Conservation (phyloP, 1,284 basidiomycete species). For the Flammula alnicola region DNA sequence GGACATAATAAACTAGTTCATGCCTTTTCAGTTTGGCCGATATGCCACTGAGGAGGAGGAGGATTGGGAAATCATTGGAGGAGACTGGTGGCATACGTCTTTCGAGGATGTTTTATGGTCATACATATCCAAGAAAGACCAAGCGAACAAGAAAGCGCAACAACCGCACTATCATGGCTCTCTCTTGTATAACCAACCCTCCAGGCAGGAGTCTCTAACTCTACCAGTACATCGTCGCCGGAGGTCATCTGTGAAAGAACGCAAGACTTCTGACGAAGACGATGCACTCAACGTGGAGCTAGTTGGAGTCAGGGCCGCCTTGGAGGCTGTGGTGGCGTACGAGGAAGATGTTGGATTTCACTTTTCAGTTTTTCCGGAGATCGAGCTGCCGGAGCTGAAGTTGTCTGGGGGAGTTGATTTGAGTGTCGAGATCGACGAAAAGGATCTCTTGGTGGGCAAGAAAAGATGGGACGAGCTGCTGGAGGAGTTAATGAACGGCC, state of each 20-base stretch:
- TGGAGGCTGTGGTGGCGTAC: slow-evolving; percentile 35
- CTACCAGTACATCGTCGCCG: not conserved
- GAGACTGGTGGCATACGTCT: slow-evolving; percentile 40
- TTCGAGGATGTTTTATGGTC: slow-evolving; percentile 39
- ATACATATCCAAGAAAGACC: slow-evolving; percentile 24
- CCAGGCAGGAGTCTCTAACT: not conserved
- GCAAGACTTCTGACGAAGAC: slow-evolving; percentile 23
- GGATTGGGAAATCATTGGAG: slow-evolving; percentile 38
- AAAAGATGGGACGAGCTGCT: slow-evolving; percentile 37
- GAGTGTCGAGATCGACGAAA: slow-evolving; percentile 29
- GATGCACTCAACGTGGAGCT: slow-evolving; percentile 38
- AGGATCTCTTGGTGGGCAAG: slow-evolving; percentile 30
- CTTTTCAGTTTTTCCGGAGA: slow-evolving; percentile 23
- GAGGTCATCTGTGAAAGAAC: slow-evolving; percentile 15
- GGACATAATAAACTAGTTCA: slow-evolving; percentile 25
- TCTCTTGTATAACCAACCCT: slow-evolving; percentile 17
- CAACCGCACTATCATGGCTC: slow-evolving; percentile 21
- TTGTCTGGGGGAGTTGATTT: slow-evolving; percentile 8
- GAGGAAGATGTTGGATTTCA: slow-evolving; percentile 43
- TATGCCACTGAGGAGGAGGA: slow-evolving; percentile 33
- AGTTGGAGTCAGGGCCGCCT: slow-evolving; percentile 36
- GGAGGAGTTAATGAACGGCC: slow-evolving; percentile 34
- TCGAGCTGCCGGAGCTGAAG: slow-evolving; percentile 21
- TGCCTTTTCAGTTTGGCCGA: slow-evolving; percentile 29
- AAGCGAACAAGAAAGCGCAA: slow-evolving; percentile 11